These are phyloP conservation scores for Lanzia echinophila DNA, from an alignment of 2,329 filamentous ascomycete genomes.

Conservation along the genomic window DNA sequence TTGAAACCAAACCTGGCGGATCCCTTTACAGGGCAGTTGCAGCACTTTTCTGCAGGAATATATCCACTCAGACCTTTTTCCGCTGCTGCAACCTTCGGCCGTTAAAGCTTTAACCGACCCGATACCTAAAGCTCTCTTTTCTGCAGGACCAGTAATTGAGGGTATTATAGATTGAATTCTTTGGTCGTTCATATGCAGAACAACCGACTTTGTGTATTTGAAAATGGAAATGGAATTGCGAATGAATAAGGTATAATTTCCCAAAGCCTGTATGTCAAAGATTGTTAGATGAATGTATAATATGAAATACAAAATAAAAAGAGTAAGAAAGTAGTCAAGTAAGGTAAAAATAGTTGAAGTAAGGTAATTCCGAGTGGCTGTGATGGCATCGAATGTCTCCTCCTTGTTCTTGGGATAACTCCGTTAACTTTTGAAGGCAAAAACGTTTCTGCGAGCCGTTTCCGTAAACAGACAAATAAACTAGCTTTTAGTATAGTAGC, in stretches of 20 bases:
- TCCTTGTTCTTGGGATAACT: no score
- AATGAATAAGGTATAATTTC: neutral
- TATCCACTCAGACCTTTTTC: conserved; percentile 10
- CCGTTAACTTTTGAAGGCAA: no score
- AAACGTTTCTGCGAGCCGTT: no score
- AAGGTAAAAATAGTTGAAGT: no score
- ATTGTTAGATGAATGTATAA: no score
- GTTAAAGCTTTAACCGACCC: conserved; percentile 22
- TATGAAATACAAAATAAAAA: no score
- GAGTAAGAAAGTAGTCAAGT: no score
- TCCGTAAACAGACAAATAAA: no score
- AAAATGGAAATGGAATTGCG: neutral
- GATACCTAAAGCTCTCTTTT: conserved; percentile 9
- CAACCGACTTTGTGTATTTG: neutral
- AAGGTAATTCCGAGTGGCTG: no score
- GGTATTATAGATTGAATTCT: neutral
- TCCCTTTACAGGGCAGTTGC: conserved; percentile 21
- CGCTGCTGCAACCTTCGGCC: conserved; percentile 20
- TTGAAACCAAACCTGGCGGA: conserved; percentile 19
- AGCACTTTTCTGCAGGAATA: conserved; percentile 18
- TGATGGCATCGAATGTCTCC: no score
- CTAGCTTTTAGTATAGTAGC: no score
- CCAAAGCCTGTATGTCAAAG: no score
- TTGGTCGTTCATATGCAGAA: conserved; percentile 1
- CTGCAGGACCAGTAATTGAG: conserved; percentile 11